Conservation (phyloP, 2,329 filamentous ascomycete species). For the Dothideomycetidae sp. region DNA sequence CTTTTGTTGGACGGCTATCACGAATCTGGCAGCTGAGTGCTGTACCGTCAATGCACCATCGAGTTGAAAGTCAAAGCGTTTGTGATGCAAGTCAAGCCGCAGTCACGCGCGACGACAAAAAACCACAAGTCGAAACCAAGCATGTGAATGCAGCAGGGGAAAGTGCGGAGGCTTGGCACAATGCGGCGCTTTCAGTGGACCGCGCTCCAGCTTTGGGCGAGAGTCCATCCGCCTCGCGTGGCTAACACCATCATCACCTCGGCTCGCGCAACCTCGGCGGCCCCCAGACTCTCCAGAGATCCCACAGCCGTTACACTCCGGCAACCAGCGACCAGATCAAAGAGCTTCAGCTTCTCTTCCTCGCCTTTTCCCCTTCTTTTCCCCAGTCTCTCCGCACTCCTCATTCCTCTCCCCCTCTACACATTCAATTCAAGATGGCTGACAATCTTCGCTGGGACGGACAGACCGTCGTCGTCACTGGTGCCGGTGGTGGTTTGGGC, state of each 20-base stretch:
- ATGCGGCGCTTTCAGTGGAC: too few relatives aligned
- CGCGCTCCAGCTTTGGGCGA: too few relatives aligned
- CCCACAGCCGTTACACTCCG: slow-evolving; percentile 1
- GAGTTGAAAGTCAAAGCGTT: too few relatives aligned
- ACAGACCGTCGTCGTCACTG: slow-evolving; percentile 80
- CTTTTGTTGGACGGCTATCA: too few relatives aligned
- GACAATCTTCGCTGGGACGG: slow-evolving; percentile 58
- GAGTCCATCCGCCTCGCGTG: too few relatives aligned
- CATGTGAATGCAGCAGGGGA: neutral
- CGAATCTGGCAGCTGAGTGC: too few relatives aligned
- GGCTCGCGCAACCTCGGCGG: slow-evolving; percentile 8
- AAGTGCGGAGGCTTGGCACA: too few relatives aligned
- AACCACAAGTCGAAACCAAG: too few relatives aligned
- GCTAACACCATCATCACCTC: slow-evolving; percentile 1
- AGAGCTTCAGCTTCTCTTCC: slow-evolving; percentile 4
- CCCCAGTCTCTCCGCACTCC: slow-evolving; percentile 1
- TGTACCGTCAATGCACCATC: too few relatives aligned
- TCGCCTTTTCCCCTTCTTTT: slow-evolving; percentile 3
- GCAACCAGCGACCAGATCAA: slow-evolving; percentile 1
- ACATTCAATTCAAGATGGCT: slow-evolving; percentile 10
- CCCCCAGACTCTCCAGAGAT: slow-evolving; percentile 7
- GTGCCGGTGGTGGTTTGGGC: slow-evolving; percentile 68
- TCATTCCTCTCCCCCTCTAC: slow-evolving; percentile 6
- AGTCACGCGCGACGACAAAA: neutral
- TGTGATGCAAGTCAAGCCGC: too few relatives aligned